phyloP scores from a whole-genome alignment of 2,329 filamentous ascomycete species.

The Verticillium isaacii region DNA sequence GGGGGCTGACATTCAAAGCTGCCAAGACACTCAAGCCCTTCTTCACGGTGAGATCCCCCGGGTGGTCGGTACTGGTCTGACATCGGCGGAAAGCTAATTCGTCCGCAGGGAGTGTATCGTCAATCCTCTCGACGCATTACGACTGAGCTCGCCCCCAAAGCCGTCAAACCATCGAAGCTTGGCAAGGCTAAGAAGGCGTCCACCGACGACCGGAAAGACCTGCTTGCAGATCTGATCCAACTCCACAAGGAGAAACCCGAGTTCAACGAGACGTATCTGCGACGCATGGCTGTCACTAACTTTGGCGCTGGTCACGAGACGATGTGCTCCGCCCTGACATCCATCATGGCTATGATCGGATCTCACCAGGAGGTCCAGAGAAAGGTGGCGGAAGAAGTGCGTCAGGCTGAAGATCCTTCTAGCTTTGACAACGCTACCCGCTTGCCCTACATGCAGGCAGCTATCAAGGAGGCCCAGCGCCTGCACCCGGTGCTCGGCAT shows the following conservation, averaged over 20 bases:
- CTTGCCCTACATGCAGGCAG: slow-evolving; percentile 34
- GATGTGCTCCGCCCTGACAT: slow-evolving; percentile 46
- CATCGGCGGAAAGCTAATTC: neutral
- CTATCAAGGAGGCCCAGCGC: slow-evolving; percentile 46
- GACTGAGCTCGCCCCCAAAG: slow-evolving; percentile 17
- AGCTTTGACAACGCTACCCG: slow-evolving; percentile 18
- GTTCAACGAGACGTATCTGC: slow-evolving; percentile 42
- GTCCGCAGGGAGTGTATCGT: slow-evolving; percentile 8
- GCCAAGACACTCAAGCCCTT: slow-evolving; percentile 40
- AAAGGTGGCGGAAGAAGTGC: slow-evolving; percentile 24
- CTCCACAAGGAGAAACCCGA: slow-evolving; percentile 39
- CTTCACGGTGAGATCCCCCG: slow-evolving; percentile 35
- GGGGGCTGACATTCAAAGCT: slow-evolving; percentile 40
- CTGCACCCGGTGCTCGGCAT: slow-evolving; percentile 47
- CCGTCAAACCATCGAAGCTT: slow-evolving; percentile 15
- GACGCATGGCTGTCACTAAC: slow-evolving; percentile 48
- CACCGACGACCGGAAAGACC: slow-evolving; percentile 29
- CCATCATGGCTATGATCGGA: slow-evolving; percentile 41
- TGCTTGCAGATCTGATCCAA: slow-evolving; percentile 41
- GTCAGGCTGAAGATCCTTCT: slow-evolving; percentile 5
- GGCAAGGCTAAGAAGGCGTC: slow-evolving; percentile 13
- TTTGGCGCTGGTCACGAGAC: slow-evolving; percentile 54
- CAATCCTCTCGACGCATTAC: slow-evolving; percentile 28
- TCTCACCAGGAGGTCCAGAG: slow-evolving; percentile 27
- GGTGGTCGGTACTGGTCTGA: neutral